Base-by-base conservation (phyloP, 2,329 filamentous ascomycete genomes). In the Reticulascus tulasneorum region DNA sequence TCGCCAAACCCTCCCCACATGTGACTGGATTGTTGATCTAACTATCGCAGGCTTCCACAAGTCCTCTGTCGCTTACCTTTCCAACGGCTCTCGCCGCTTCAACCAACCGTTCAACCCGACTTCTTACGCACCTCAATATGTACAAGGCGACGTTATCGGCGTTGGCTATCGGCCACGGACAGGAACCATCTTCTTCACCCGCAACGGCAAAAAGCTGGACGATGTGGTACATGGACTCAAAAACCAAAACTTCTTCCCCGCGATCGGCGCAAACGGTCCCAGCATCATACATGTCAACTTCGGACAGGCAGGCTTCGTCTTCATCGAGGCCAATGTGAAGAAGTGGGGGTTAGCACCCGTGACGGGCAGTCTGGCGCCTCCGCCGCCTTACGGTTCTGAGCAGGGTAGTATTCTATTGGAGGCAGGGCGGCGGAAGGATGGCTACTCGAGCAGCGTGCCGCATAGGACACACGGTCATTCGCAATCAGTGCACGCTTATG, bases 281-380 rank as follows among this genome's bases (percentile, higher is more conserved):
- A 90, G 87, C 52, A 83, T 83, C 21, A 79, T 98, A 2, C 91
- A 98, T 58, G 93, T 97, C 56, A 98, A 98, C 60, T 94, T 98
- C 59, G 93, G 93, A 7, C 93, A 98, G 59, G 87, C 93, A 55
- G 93, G 93, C 22, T 98, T 97, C 56, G 93, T 98, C 31, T 98
- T 97, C 56, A 97, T 98, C 51, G 93, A 98, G 64, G 93, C 91
- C 44, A 98, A 98, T 54, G 93, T 98, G 42, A 98, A 98, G 79
- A 98, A 97, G 71, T 98, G 93, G 93, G 93, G 93, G 3, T 70
- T 98, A 37, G 93, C 93, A 30, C 93, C 93, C 6, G 94, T 94
- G 76, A 96, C 88, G 2, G 93, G 93, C 40, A 95, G 88, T 53
- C 73, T 98, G 41, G 93, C 93, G 19, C 93, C 93, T 12, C 93